Base-by-base conservation (phyloP, 306 rosid species). In the Vicia sativa region DNA sequence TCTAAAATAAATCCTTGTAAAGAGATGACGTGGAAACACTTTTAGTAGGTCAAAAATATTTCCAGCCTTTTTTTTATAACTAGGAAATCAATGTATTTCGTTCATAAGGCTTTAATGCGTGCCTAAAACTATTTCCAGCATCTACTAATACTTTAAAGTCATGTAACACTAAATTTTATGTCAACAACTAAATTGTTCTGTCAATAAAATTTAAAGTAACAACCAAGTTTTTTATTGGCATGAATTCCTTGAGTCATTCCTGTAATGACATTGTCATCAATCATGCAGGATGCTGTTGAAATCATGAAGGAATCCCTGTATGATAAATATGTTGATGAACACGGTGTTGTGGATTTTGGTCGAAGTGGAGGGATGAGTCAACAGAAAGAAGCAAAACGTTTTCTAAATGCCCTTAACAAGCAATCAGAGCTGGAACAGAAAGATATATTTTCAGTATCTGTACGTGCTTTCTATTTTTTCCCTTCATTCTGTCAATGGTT, bases 281-380 rank as follows among this genome's bases (percentile, higher is more conserved):
- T 54, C 69, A 52, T 73, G 86, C 96, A 93, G 97, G 97, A 93
- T 70, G 98, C 85, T 49, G 96, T 93, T 65, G 98, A 93, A 83
- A 90, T 93, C 76, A 90, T 88, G 97, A 93, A 87, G 82, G 98
- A 93, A 77, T 93, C 98, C 72, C 81, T 93, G 49, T 93, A 77
- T 54, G 97, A 93, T 68, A 93, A 93, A 82, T 93, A 86, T 52
- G 89, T 88, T 57, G 97, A 93, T 52, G 96, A 90, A 74, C 93
- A 90, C 62, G 98, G 98, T n/a, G 52, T 85, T 59, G 87, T 93
- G 74, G 96, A 90, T 76, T 93, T 93, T 70, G 98, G 96, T 76
- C 88, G 97, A 59, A 88, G 98, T 68, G 97, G 98, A 54, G 98
- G 98, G 21, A 93, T 93, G 97, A 93, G 98, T 79, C 96, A 83